These are phyloP conservation scores for Solanum chmielewskii DNA, from an alignment of 257 asterid species.

Conservation along the genomic window DNA sequence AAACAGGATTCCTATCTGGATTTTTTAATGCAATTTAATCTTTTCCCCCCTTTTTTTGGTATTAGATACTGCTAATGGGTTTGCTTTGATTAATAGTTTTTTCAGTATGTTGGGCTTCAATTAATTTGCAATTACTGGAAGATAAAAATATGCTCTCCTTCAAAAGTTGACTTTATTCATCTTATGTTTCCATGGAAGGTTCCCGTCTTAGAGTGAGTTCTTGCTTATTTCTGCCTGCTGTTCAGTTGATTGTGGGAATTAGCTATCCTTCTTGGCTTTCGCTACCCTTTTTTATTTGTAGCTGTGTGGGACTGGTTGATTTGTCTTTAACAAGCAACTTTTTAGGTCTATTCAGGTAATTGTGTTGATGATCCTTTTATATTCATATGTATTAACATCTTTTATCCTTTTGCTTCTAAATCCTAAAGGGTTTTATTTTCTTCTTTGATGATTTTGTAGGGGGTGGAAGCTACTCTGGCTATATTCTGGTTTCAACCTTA, in stretches of 20 bases:
- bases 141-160: neutral
- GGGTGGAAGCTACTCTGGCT: conserved; percentile 95
- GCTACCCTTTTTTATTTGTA: conserved; percentile 83
- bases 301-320: conserved; percentile 93
- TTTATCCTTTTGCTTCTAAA: conserved; percentile 12
- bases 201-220: conserved; percentile 86
- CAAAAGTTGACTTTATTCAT: neutral
- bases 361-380: neutral
- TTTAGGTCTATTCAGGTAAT: conserved; percentile 93
- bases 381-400: neutral
- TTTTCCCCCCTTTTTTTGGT: neutral
- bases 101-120: neutral
- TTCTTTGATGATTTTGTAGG: conserved; percentile 38
- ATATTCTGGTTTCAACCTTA: conserved; percentile 67
- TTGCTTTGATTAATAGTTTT: neutral
- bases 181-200: conserved; percentile 40
- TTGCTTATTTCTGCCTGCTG: conserved; percentile 89
- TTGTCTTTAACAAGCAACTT: conserved; percentile 97
- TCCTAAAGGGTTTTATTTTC: conserved; percentile 24
- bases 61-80: neutral
- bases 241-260: conserved; percentile 92
- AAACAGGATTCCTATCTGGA: neutral
- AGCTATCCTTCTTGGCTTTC: conserved; percentile 99
- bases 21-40: neutral
- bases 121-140: neutral